A percentile compares a stretch with the other conserved stretches of the same genome.
Evolutionary conservation across 495 filamentous ascomycete species (phyloP).

Genomic region (Lineolata rhizophorae): DNA sequence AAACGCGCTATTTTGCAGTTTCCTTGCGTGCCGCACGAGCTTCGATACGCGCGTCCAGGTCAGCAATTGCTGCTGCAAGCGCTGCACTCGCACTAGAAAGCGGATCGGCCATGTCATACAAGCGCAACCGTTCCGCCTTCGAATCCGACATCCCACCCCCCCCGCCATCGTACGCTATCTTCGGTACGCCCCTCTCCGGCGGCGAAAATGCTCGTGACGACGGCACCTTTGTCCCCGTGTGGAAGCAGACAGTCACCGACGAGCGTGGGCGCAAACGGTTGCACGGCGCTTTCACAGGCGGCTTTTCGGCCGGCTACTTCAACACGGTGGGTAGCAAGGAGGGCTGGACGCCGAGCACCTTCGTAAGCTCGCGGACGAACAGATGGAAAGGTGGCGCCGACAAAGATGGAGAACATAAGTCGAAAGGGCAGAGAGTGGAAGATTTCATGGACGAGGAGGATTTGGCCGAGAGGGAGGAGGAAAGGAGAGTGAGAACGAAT

Average conservation of each 20-base stretch:
- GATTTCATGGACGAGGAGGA: constrained; percentile 99
- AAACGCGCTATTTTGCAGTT: too few relatives aligned
- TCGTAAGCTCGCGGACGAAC: constrained; percentile 72
- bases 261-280: constrained; percentile 79
- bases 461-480: constrained; percentile 65
- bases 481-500: constrained; percentile 45
- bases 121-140: constrained; percentile 55
- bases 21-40: too few relatives aligned
- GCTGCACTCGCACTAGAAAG: too few relatives aligned
- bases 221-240: constrained; percentile 79
- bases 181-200: constrained; percentile 52
- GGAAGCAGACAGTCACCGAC: constrained; percentile 95
- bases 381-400: constrained; percentile 81
- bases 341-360: constrained; percentile 83
- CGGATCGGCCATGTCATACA: constrained; percentile 46
- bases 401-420: constrained; percentile 96
- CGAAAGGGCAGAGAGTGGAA: constrained; percentile 22
- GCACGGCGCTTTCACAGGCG: constrained; percentile 92
- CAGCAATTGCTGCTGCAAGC: too few relatives aligned
- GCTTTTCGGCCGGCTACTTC: constrained; percentile 95
- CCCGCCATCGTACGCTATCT: constrained; percentile 60
- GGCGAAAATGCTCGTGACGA: constrained; percentile 52
- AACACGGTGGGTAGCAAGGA: constrained; percentile 97
- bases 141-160: constrained; percentile 32
- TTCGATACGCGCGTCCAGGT: too few relatives aligned